Evolutionary conservation across 129 eudicot genomes (phyloP).

Genomic region (Artemisia tridentata): DNA sequence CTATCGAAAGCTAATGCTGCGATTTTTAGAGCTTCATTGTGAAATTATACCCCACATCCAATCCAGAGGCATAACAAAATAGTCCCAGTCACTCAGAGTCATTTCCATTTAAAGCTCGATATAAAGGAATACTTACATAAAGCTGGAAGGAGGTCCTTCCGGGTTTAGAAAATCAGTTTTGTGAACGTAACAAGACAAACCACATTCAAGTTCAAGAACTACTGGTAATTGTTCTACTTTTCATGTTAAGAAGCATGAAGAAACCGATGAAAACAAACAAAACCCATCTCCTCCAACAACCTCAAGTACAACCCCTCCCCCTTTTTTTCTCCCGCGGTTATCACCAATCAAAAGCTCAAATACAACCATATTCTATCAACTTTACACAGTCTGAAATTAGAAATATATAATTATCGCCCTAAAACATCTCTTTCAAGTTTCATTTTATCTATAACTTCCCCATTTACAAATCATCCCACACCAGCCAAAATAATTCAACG

Average conservation of each 20-base stretch:
- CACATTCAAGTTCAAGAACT: background rate
- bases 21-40: too few relatives aligned
- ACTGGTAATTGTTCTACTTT: background rate
- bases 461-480: background rate
- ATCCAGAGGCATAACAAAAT: too few relatives aligned
- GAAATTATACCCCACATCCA: too few relatives aligned
- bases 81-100: too few relatives aligned
- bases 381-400: background rate
- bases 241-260: too few relatives aligned
- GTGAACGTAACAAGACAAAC: background rate
- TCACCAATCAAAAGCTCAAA: background rate
- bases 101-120: too few relatives aligned
- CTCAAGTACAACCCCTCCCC: too few relatives aligned
- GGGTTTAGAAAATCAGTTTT: slow-evolving; percentile 2
- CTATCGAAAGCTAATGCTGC: too few relatives aligned
- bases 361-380: background rate
- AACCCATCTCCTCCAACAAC: too few relatives aligned
- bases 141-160: slow-evolving; percentile 10
- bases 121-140: background rate
- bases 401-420: background rate
- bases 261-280: too few relatives aligned
- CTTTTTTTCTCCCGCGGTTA: too few relatives aligned
- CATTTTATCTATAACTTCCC: background rate
- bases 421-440: background rate
- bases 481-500: background rate